phyloP scores from a whole-genome alignment of 2,329 filamentous ascomycete genomes.

The Epichloe elymi region DNA sequence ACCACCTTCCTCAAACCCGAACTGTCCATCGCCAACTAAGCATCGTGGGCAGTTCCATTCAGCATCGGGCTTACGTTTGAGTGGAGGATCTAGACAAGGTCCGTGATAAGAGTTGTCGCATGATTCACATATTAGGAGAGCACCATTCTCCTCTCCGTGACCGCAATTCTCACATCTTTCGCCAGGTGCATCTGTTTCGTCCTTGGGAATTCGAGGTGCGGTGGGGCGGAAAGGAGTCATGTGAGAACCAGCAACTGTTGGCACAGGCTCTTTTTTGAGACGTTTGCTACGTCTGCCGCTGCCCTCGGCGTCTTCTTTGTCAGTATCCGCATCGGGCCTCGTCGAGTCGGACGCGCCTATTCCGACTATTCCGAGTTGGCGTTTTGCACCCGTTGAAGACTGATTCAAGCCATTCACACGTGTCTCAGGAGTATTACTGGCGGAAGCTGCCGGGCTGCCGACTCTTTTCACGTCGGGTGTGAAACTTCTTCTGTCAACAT shows the following conservation, averaged over 20 bases:
- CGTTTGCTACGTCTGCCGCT: conserved; percentile 80
- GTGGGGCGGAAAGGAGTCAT: conserved; percentile 89
- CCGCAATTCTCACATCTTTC: conserved; percentile 80
- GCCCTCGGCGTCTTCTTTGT: conserved; percentile 47
- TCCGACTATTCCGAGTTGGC: conserved; percentile 52
- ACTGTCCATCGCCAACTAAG: conserved; percentile 89
- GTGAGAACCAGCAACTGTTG: conserved; percentile 88
- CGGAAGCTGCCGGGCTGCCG: conserved; percentile 48
- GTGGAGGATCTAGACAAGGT: conserved; percentile 74
- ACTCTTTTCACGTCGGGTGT: conserved; percentile 47
- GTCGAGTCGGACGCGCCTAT: conserved; percentile 34
- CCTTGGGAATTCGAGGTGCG: conserved; percentile 50
- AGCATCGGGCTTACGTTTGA: conserved; percentile 62
- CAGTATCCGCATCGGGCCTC: conserved; percentile 33
- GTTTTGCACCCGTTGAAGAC: conserved; percentile 54
- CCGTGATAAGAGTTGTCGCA: conserved; percentile 85
- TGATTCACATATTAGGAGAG: conserved; percentile 73
- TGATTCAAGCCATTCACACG: conserved; percentile 38
- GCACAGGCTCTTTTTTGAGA: conserved; percentile 71
- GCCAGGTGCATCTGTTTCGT: conserved; percentile 32
- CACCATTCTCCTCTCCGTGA: conserved; percentile 57
- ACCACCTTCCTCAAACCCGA: conserved; percentile 92
- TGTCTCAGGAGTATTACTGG: conserved; percentile 53
- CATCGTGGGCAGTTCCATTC: conserved; percentile 97
- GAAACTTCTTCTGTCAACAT: conserved; percentile 43